These are phyloP conservation scores for Hypoxylon sp. DNA, from an alignment of 2,329 filamentous ascomycete genomes.

Conservation along the genomic window DNA sequence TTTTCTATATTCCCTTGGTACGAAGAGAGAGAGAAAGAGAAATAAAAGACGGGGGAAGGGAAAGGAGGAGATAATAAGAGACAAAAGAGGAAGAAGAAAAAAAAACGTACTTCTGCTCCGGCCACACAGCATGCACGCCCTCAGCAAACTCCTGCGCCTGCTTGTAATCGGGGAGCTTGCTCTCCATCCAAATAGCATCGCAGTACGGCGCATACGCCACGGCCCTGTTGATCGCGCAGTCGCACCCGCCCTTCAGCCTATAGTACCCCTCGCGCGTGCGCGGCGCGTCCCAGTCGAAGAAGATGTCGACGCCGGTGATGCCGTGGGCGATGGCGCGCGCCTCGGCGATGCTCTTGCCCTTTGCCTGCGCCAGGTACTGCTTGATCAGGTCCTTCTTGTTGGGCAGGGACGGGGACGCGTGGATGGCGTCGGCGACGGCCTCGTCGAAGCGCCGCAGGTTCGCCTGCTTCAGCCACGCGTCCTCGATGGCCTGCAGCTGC, in stretches of 20 bases:
- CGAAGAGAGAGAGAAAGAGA: neutral
- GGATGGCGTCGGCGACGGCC: conserved; percentile 86
- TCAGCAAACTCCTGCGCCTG: conserved; percentile 95
- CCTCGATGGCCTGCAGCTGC: conserved; percentile 90
- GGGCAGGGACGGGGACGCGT: conserved; percentile 68
- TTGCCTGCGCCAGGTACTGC: conserved; percentile 74
- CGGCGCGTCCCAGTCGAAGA: conserved; percentile 96
- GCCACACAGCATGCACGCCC: conserved; percentile 93
- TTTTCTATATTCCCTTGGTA: neutral
- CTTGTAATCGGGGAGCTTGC: conserved; percentile 89
- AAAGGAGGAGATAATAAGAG: conserved; percentile 6
- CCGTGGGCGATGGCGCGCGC: conserved; percentile 82
- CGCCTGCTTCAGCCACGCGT: conserved; percentile 84
- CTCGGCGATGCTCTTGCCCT: conserved; percentile 89
- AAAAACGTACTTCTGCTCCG: conserved; percentile 87
- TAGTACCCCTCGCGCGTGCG: conserved; percentile 96
- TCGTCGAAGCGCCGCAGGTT: conserved; percentile 90
- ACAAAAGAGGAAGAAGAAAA: conserved; percentile 2
- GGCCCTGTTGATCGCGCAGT: conserved; percentile 90
- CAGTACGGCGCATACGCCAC: conserved; percentile 93
- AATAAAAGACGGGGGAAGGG: conserved; percentile 1
- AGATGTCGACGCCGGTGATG: conserved; percentile 82
- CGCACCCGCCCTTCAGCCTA: conserved; percentile 89
- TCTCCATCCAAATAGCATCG: conserved; percentile 99
- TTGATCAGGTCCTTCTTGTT: conserved; percentile 77